These are phyloP conservation scores for Zopfia rhizophila DNA, from an alignment of 2,329 filamentous ascomycete genomes.

Conservation along the genomic window DNA sequence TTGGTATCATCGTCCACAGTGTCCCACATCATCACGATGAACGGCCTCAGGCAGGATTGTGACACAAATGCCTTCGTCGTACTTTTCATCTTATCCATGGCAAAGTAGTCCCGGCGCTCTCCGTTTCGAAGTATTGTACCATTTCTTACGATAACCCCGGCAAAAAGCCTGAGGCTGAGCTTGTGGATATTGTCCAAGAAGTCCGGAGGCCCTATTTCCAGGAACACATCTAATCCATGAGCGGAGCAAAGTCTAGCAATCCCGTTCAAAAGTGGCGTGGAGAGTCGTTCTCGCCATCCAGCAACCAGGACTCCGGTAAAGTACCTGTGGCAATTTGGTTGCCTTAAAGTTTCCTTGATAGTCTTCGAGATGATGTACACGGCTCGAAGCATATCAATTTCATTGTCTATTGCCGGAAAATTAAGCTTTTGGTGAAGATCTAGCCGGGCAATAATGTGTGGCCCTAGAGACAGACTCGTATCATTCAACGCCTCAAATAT, in stretches of 20 bases:
- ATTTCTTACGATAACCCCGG: constrained; percentile 47
- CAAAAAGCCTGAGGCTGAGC: constrained; percentile 38
- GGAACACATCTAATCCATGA: constrained; percentile 45
- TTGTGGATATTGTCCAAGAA: constrained; percentile 41
- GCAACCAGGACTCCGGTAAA: constrained; percentile 48
- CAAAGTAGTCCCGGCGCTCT: constrained; percentile 49
- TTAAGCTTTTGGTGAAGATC: constrained; percentile 39
- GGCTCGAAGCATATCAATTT: constrained; percentile 38
- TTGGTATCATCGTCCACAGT: constrained; percentile 45
- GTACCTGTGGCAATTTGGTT: constrained; percentile 35
- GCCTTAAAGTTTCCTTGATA: constrained; percentile 35
- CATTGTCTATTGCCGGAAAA: constrained; percentile 30
- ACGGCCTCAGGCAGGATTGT: constrained; percentile 47
- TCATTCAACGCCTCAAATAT: constrained; percentile 43
- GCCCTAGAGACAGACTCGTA: constrained; percentile 34
- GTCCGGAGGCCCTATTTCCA: constrained; percentile 46
- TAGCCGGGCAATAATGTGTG: constrained; percentile 45
- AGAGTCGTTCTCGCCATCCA: constrained; percentile 44
- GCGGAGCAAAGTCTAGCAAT: constrained; percentile 40
- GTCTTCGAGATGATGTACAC: constrained; percentile 38
- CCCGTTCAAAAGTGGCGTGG: constrained; percentile 40
- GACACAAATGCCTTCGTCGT: constrained; percentile 51
- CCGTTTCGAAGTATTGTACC: constrained; percentile 47
- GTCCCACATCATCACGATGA: constrained; percentile 53
- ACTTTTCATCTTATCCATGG: constrained; percentile 52